Conservation (phyloP, 2,329 filamentous ascomycete genomes). For the Neophaeococcomyces aloes region DNA sequence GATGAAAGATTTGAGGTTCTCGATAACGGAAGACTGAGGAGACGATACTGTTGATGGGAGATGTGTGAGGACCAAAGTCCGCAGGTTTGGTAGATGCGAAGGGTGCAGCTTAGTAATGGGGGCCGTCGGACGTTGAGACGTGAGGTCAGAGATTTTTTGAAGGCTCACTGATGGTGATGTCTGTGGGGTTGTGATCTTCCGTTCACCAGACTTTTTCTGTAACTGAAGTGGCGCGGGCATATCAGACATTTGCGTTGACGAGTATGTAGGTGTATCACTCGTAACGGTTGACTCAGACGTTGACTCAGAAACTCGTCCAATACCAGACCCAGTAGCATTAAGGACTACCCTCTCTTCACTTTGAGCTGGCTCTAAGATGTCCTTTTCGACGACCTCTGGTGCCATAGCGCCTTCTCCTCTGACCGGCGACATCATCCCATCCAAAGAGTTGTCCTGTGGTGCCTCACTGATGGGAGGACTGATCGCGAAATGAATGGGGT, state of each 20-base stretch:
- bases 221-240: neutral
- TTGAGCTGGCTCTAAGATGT: neutral
- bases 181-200: neutral
- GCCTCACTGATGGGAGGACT: conserved; percentile 28
- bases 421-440: conserved; percentile 14
- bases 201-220: neutral
- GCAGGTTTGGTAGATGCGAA: conserved; percentile 43
- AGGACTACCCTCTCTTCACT: conserved; percentile 10
- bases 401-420: conserved; percentile 21
- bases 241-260: neutral
- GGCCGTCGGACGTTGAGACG: neutral
- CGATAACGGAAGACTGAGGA: conserved; percentile 31
- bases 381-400: conserved; percentile 15
- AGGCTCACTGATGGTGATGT: neutral
- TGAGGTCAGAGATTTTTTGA: neutral
- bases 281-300: neutral
- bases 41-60: conserved; percentile 38
- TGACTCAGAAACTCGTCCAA: neutral
- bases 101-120: conserved; percentile 36
- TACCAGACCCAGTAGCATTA: conserved; percentile 16
- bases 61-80: conserved; percentile 47
- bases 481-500: conserved; percentile 26
- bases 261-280: neutral
- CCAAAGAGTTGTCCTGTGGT: conserved; percentile 20
- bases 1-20: conserved; percentile 44